Evolutionary conservation across 805 yeast species (phyloP).

Genomic region (Kazachstania taianensis): DNA sequence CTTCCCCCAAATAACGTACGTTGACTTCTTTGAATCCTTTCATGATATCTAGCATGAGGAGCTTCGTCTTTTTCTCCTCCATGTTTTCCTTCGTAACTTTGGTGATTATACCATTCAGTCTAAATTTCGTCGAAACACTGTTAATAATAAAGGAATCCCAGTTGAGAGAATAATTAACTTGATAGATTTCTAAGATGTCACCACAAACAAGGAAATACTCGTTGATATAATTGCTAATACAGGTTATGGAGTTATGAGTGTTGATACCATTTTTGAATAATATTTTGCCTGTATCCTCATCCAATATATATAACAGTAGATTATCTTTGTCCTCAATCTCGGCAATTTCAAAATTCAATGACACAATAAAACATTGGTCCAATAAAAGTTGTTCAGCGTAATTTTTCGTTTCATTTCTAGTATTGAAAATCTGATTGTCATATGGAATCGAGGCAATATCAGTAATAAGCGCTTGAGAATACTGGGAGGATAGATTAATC

Average conservation of each 20-base stretch:
- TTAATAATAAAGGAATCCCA: slow-evolving; percentile 27
- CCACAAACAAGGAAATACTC: slow-evolving; percentile 28
- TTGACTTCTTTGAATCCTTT: slow-evolving; percentile 13
- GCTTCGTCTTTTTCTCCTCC: background rate
- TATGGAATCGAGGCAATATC: slow-evolving; percentile 15
- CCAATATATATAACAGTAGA: slow-evolving; percentile 28
- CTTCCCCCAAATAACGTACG: background rate
- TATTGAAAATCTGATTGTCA: background rate
- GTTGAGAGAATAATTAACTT: slow-evolving; percentile 28
- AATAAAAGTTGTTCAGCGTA: slow-evolving; percentile 28
- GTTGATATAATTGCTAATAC: slow-evolving; percentile 22
- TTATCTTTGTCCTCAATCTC: slow-evolving; percentile 26
- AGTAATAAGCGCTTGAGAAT: slow-evolving; percentile 15
- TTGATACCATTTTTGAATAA: slow-evolving; percentile 22
- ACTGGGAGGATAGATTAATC: slow-evolving; percentile 9
- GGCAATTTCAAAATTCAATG: slow-evolving; percentile 26
- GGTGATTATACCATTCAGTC: slow-evolving; percentile 11
- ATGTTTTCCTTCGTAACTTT: slow-evolving; percentile 1
- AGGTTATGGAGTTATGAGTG: slow-evolving; percentile 11
- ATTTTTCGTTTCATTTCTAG: slow-evolving; percentile 1
- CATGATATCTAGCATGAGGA: slow-evolving; percentile 7
- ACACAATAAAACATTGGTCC: slow-evolving; percentile 30
- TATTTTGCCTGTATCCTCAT: slow-evolving; percentile 26
- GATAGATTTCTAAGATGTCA: slow-evolving; percentile 22
- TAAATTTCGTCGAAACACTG: slow-evolving; percentile 16